A percentile compares a stretch with the other conserved stretches of the same genome.
These are phyloP conservation scores for Globomyces pollinis-pini DNA, from an alignment of 192 early-diverging fungal species.

Conservation along the genomic window DNA sequence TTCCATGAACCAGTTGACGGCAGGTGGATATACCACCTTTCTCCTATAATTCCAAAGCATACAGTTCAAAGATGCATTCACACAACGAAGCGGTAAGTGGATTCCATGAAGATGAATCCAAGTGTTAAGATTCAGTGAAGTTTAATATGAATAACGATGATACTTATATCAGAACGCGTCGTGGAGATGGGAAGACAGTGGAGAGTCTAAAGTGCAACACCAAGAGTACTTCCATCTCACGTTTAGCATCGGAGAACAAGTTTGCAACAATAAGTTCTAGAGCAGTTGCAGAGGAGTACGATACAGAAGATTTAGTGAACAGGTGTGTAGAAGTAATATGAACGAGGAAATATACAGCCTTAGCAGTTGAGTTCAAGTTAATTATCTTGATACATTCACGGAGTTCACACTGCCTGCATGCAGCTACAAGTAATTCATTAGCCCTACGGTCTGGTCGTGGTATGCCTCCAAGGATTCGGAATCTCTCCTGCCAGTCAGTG, in stretches of 20 bases:
- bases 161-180: too few species aligned
- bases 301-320: constrained; percentile 12
- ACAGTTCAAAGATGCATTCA: constrained; percentile 15
- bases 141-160: too few species aligned
- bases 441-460: too few species aligned
- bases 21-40: constrained; percentile 11
- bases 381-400: constrained; percentile 13
- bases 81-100: constrained; percentile 13
- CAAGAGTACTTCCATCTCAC: constrained; percentile 11
- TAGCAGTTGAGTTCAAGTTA: constrained; percentile 5
- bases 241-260: constrained; percentile 6
- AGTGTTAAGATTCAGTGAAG: too few species aligned
- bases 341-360: constrained; percentile 14
- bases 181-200: too few species aligned
- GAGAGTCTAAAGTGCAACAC: too few species aligned
- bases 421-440: constrained; percentile 6
- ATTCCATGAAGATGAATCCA: constrained; percentile 9
- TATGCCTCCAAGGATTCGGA: constrained; percentile 12
- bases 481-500: constrained; percentile 4
- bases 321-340: constrained; percentile 12
- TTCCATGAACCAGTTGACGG: constrained; percentile 16
- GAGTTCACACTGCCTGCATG: constrained; percentile 11
- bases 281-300: constrained; percentile 14
- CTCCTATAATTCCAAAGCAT: constrained; percentile 13
- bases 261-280: constrained; percentile 10